Evolutionary conservation across 108 stramenopile species (phyloP), one percentile per base, ranked within the genome.

Genomic region (Halocafeteria seosinensis): DNA sequence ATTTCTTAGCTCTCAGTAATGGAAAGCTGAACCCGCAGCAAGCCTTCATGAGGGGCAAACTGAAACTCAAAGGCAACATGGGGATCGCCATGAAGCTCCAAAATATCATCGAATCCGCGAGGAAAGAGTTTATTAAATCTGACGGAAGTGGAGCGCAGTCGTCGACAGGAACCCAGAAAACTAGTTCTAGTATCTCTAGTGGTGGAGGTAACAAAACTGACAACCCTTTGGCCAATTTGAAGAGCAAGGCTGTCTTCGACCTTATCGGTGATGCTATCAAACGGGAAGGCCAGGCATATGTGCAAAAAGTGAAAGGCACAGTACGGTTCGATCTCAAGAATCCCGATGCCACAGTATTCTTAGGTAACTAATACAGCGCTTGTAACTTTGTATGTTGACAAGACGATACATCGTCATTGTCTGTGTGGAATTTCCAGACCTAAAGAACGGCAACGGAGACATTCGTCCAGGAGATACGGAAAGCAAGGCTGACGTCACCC

Each of bases 61-160:
- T 59, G 13, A 59, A 59, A 35, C 12, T 59, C 17, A 26, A 30
- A 12, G 57, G 57, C 57, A 59, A 59, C 57, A 59, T 59, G 57
- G 57, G 17, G 21, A 11, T 59, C 2, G 57, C 57, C 17, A 59
- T 59, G 57, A 59, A 59, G 57, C 17, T 59, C 28, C 2, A 28
- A 17, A n/a, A 11, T 6, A 35, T 59, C 34, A 8, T 55, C 53
- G 5, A 5, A 4, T 8, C 11, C 8, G 53, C 53, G 4, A 55
- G 53, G 5, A 55, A 31, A 28, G 29, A n/a, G 42, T n/a, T n/a
- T n/a, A n/a, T n/a, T n/a, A n/a, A n/a, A n/a, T n/a, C n/a, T n/a
- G n/a, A n/a, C n/a, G n/a, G n/a, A n/a, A 47, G 42, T 47, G 42
- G 42, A 17, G n/a, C 17, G 21, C 21, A 21, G 42, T n/a, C 42